A percentile compares a stretch with the other conserved stretches of the same genome.
These are phyloP conservation scores for Agrostemma githago DNA, from an alignment of 148 eudicot genomes.

Conservation along the genomic window DNA sequence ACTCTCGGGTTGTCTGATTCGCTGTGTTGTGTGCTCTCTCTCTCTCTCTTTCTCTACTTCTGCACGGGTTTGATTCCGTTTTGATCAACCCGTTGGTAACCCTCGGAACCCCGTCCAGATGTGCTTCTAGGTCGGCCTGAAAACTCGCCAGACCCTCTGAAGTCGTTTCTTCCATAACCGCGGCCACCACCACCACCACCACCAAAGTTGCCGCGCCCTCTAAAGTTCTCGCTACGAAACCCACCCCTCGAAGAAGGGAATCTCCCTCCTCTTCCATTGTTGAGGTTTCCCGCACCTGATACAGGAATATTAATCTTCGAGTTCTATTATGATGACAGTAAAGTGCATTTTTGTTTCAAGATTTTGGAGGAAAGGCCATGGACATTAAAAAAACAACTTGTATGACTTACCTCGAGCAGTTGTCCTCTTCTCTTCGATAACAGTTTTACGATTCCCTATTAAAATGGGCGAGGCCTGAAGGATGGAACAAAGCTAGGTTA, in stretches of 20 bases:
- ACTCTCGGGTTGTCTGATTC: no score
- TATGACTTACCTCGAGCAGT: slow-evolving; percentile 49
- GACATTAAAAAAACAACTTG: neutral
- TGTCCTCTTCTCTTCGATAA: slow-evolving; percentile 60
- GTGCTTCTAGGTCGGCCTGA: slow-evolving; percentile 29
- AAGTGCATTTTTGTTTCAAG: neutral
- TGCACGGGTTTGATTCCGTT: slow-evolving; percentile 20
- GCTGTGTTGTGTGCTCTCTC: no score
- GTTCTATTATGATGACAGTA: neutral
- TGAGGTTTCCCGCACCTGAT: slow-evolving; percentile 25
- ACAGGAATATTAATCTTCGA: slow-evolving; percentile 6
- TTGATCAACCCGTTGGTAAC: slow-evolving; percentile 49
- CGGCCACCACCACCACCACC: slow-evolving; percentile 31
- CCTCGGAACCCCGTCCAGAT: slow-evolving; percentile 35
- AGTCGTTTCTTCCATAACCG: slow-evolving; percentile 32
- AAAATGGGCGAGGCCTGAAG: slow-evolving; percentile 53
- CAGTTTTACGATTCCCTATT: slow-evolving; percentile 46
- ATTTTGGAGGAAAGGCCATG: neutral
- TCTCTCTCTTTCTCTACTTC: no score
- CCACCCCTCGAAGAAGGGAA: slow-evolving; percentile 46
- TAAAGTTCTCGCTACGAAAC: slow-evolving; percentile 37
- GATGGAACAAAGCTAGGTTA: slow-evolving; percentile 1
- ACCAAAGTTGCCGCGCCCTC: slow-evolving; percentile 37
- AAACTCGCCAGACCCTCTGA: slow-evolving; percentile 32
- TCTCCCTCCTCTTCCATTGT: slow-evolving; percentile 47